Base-by-base conservation (phyloP, 345 rosid genomes). In the Leavenworthia alabamica region DNA sequence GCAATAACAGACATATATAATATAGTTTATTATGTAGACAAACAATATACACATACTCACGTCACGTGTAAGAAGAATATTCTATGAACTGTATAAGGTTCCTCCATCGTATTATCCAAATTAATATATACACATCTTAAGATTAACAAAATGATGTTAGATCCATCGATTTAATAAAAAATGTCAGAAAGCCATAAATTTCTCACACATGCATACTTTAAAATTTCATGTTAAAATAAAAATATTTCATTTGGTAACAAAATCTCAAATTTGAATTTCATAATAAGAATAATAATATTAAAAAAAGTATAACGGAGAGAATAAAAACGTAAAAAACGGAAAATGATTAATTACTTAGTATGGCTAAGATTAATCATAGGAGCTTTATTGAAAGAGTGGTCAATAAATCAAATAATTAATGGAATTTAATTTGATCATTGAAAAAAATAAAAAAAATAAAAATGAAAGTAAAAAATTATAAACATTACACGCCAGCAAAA, bases 21-120 rank as follows among this genome's bases (percentile, higher is more conserved):
- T 23, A 24, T n/a, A 60, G 10, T 28, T 42, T 7, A 26, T n/a
- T 7, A 23, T 5, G 17, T 32, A 15, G 44, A 68, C 53, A 41
- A 33, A 68, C 53, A 41, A 33, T 4, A 24, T 24, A 24, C 27
- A 24, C 20, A 36, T 5, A 36, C 22, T 23, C 24, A 23, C 24
- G 28, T 55, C 51, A 56, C 74, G 58, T 55, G 74, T 39, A 14
- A 42, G 43, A 47, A 57, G 57, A 70, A 70, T 70, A 62, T 62
- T 54, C 56, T 48, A 17, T 32, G 46, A 13, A 68, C 11, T 29
- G 28, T 59, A 31, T 50, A 13, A 56, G 56, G 63, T 67, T 37
- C 56, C 47, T 36, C 57, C 46, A 4, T 37, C 27, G 43, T 16
- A 4, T 28, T 42, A 14, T 53, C 5, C 31, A 3, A 45, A 23